Evolutionary conservation across 768 basidiomycete genomes (phyloP), one percentile per base, ranked within the genome.

Genomic region (Sporobolomyces roseus): DNA sequence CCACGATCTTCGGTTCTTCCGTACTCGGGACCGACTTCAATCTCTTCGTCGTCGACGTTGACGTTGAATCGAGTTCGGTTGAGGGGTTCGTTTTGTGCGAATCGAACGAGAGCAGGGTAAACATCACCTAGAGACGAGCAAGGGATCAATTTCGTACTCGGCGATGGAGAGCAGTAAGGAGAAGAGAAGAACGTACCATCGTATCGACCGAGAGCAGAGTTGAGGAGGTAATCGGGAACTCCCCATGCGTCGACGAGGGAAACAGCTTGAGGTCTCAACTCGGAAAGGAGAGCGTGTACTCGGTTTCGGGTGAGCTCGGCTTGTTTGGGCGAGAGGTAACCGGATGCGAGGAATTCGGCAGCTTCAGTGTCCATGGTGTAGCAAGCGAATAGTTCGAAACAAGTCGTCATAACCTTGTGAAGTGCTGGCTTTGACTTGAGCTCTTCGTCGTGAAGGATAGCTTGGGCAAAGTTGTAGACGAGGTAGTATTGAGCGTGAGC

Each of bases 401-500:
- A 67, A 9, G 61, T 59, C 50, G 68, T 70, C 73, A 61, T 55
- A 61, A 70, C 41, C n/a, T 56, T 41, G 63, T 71, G 61, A n/a
- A 74, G 53, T 16, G 74, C 70, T 43, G 66, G 67, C 63, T 73
- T 54, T 45, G 56, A n/a, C 61, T 70, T 56, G 50, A 75, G 69
- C 48, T 54, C 62, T 32, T 58, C 33, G 64, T 76, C 75, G 60
- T 73, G 46, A 48, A 61, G 62, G 54, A 77, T 59, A 7, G 74
- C 76, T 27, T 75, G 63, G 13, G 71, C 74, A 45, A 77, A 77
- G 71, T 77, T 75, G 65, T 62, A 64, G 29, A 77, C 74, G 58
- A 76, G 70, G 71, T 74, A 53, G 65, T 60, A 76, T 58, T 77
- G 77, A 27, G 74, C 69, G 68, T 77, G 76, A 23, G 77, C 77